Base-by-base conservation (phyloP, 805 yeast genomes). In the Candida maris region DNA sequence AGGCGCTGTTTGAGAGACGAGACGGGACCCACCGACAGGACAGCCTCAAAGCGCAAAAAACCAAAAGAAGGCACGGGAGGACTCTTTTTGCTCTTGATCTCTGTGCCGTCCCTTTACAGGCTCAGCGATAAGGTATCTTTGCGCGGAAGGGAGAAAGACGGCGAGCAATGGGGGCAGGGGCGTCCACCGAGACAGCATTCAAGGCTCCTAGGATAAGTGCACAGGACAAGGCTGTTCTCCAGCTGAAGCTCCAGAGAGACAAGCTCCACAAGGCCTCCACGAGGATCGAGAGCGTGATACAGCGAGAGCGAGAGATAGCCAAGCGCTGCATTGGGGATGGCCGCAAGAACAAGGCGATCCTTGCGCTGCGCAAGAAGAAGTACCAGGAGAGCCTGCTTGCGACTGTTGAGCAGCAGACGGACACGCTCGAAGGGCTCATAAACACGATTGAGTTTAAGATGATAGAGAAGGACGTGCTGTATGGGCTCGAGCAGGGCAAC, bases 231-330 rank as follows among this genome's bases (percentile, higher is more conserved):
- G 96, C 97, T 0, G 75, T 93, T 8, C 70, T 87, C 45, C 93
- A 89, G 54, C 69, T 93, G 48, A 93, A 93, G 57, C 66, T 84
- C 25, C 97, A 94, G 49, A 69, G 96, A 42, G 98, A 93, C 61
- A 81, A 81, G 45, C 70, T 93, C 16, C 75, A 75, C 47, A 85
- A 82, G 57, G 85, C 88, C 45, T 84, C 79, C 50, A 65, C 65
- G 30, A 75, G 77, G 41, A 72, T 89, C 24, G 65, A 67, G 19
- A 58, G 62, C 0, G 73, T 85, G 4, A 72, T 86, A 13, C 68
- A 66, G 8, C 65, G 75, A 22, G 97, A 93, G 58, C 68, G 67
- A 2, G 65, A 66, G 28, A 57, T 81, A 10, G 93, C 93, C 15
- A 67, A 65, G 38, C 65, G 69, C 45, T 75, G 80, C 14, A 52